Evolutionary conservation across 2,329 filamentous ascomycete genomes (phyloP), one percentile per base, ranked within the genome.

Genomic region (Neopestalotiopsis sp.): DNA sequence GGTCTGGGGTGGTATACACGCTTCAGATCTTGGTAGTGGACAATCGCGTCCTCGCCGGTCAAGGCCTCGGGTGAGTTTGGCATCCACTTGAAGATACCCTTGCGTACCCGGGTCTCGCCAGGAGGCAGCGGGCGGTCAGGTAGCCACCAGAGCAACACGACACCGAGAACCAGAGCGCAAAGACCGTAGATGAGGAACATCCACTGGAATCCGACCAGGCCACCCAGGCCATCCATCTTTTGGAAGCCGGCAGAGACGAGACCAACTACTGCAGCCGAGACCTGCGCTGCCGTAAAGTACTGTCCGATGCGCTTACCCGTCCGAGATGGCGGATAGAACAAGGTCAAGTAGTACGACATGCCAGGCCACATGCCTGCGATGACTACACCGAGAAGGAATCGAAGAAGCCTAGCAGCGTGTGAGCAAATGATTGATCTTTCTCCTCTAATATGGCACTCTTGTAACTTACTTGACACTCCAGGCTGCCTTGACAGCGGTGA

Each of bases 351-450:
- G 79, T 96, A 96, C 10, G 94, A 90, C 94, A 97, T 97, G 64
- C 94, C 94, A 0, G 94, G 94, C 94, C 94, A 97, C 91, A 97
- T 94, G 61, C 94, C 94, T 1, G 94, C 94, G 77, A 95, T 95
- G 30, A 97, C 94, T 14, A 96, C 87, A 62, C 94, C 94, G 6
- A 97, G 88, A 12, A 97, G 86, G 68, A 97, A 91, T 7, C 94
- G 91, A 34, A 97, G 86, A n/a, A 97, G 85, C 73, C 88, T 88
- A 59, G 5, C 9, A 20, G 2, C 28, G 28, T 56, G 73, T 34
- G 3, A 30, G 59, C n/a, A 34, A n/a, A 20, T 12, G 1, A 12
- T 42, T 2, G 10, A 24, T 24, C 7, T 5, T 7, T 14, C 3
- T 34, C 34, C 17, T n/a, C 5, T 34, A 2, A 14, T 2, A 4